These are phyloP conservation scores for Candida wancherniae DNA, from an alignment of 805 yeast genomes.

Conservation along the genomic window DNA sequence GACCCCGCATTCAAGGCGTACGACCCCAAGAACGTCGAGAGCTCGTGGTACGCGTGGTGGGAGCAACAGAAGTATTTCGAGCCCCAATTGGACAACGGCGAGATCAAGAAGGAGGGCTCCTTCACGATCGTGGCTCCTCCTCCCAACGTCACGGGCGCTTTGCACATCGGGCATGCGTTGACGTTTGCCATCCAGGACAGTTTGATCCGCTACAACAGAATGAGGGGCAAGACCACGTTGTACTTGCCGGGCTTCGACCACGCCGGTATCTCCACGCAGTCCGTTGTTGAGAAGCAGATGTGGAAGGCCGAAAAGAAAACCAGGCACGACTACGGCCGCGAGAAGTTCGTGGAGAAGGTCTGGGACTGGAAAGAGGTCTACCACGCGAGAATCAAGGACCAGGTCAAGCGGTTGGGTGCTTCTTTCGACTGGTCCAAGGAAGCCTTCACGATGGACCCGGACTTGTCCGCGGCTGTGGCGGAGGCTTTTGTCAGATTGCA, in stretches of 20 bases:
- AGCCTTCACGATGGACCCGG: constrained; percentile 86
- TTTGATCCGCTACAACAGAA: constrained; percentile 88
- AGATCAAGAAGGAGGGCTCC: constrained; percentile 72
- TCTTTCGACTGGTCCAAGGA: constrained; percentile 96
- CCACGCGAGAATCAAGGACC: constrained; percentile 78
- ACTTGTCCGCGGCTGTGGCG: constrained; percentile 69
- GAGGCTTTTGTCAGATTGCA: constrained; percentile 90
- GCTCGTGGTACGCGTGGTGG: constrained; percentile 99
- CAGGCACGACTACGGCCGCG: constrained; percentile 94
- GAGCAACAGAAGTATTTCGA: constrained; percentile 77
- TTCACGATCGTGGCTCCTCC: constrained; percentile 98
- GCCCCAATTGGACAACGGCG: constrained; percentile 79
- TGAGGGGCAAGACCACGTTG: constrained; percentile 92
- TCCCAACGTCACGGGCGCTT: constrained; percentile 97
- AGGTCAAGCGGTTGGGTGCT: constrained; percentile 85
- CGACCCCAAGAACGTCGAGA: constrained; percentile 87
- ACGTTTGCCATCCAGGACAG: constrained; percentile 94
- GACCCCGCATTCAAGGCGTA: constrained; percentile 94
- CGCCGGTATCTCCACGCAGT: constrained; percentile 98
- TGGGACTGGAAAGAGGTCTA: constrained; percentile 99
- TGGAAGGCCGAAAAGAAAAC: constrained; percentile 86
- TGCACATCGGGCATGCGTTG: constrained; percentile 97
- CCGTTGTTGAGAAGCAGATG: constrained; percentile 93
- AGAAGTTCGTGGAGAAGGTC: constrained; percentile 76
- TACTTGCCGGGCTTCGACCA: constrained; percentile 97